Evolutionary conservation across 306 rosid species (phyloP).

Genomic region (Betula pendula): DNA sequence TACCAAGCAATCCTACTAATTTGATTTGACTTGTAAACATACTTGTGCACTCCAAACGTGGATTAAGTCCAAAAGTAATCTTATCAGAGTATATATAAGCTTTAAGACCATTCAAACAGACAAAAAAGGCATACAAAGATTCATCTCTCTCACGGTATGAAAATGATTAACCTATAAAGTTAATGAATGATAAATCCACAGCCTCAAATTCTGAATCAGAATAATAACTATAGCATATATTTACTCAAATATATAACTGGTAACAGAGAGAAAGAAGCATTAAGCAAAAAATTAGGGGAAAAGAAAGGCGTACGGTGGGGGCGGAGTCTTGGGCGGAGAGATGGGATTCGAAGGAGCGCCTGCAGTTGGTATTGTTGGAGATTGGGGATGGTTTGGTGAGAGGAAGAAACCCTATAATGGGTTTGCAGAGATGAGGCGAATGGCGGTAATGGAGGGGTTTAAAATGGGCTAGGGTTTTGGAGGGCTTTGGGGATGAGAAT

Average conservation of each 20-base stretch:
- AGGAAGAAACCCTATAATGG: conserved; percentile 39
- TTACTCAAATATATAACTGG: not conserved
- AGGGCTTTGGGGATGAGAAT: conserved; percentile 34
- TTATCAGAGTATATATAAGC: not conserved
- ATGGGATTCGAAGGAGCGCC: conserved; percentile 31
- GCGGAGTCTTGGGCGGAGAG: conserved; percentile 37
- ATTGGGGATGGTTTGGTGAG: conserved; percentile 19
- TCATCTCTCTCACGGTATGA: not conserved
- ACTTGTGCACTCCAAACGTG: not conserved
- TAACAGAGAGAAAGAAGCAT: not conserved
- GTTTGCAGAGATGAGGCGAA: conserved; percentile 19
- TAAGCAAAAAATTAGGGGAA: not conserved
- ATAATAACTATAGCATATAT: not conserved
- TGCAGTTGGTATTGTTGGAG: not conserved
- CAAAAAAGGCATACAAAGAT: not conserved
- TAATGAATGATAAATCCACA: not conserved
- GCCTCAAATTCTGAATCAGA: not conserved
- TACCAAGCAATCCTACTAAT: not conserved
- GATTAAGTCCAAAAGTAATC: not conserved
- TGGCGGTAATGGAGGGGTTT: conserved; percentile 5
- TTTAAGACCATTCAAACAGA: not conserved
- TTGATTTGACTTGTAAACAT: not conserved
- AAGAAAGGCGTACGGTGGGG: conserved; percentile 40
- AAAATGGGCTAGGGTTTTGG: conserved; percentile 30
- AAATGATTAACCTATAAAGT: not conserved